phyloP scores from a whole-genome alignment of 1,284 basidiomycete species.

The Stereum hirsutum region DNA sequence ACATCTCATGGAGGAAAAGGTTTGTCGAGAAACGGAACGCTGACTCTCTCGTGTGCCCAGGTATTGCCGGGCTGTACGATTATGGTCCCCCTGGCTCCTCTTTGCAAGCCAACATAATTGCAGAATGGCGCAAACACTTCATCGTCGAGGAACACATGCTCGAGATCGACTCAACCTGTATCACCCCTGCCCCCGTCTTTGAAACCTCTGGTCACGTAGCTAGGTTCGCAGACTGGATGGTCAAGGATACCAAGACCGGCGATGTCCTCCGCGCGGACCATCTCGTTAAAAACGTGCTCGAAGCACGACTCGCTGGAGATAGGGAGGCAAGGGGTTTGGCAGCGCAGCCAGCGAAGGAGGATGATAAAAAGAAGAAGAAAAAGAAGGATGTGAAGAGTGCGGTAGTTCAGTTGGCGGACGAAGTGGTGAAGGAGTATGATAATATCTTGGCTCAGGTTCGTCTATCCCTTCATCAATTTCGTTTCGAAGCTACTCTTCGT shows the following conservation, averaged over 20 bases:
- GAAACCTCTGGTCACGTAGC: slow-evolving; percentile 98
- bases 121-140: slow-evolving; percentile 97
- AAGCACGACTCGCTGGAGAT: slow-evolving; percentile 86
- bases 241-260: slow-evolving; percentile 89
- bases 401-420: slow-evolving; percentile 75
- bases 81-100: slow-evolving; percentile 94
- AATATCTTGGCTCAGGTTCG: slow-evolving; percentile 77
- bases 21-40: not conserved
- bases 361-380: slow-evolving; percentile 77
- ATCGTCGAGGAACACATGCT: slow-evolving; percentile 99
- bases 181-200: slow-evolving; percentile 93
- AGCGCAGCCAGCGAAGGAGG: slow-evolving; percentile 37
- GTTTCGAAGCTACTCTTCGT: no score
- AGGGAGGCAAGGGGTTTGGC: slow-evolving; percentile 81
- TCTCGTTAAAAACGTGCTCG: slow-evolving; percentile 89
- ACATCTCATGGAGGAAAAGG: no score
- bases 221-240: slow-evolving; percentile 99
- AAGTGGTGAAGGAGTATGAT: slow-evolving; percentile 74
- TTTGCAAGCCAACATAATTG: slow-evolving; percentile 94
- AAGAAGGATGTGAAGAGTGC: slow-evolving; percentile 73
- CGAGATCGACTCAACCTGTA: slow-evolving; percentile 96
- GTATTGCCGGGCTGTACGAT: slow-evolving; percentile 93
- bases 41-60: slow-evolving; percentile 26
- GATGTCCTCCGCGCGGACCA: slow-evolving; percentile 98
- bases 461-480: no score